These are phyloP conservation scores for Sordariomycetes sp. DNA, from an alignment of 2,329 filamentous ascomycete species.

Conservation along the genomic window DNA sequence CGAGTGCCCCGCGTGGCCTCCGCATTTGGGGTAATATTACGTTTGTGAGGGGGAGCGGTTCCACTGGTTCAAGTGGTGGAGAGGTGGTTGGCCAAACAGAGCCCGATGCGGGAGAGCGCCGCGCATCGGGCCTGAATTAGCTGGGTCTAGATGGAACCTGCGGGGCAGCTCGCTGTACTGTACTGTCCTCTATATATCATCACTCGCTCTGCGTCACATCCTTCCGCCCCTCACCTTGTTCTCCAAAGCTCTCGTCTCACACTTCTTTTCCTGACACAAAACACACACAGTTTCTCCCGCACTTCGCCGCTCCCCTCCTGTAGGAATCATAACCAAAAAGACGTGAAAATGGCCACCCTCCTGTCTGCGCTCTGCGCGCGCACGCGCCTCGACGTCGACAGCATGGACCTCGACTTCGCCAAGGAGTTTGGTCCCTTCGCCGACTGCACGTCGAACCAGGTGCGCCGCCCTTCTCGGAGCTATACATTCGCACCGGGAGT, in stretches of 20 bases:
- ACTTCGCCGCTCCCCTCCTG: neutral
- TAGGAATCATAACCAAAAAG: neutral
- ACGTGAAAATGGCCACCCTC: slow-evolving; percentile 7
- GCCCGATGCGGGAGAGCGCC: too few species aligned
- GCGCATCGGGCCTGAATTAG: too few species aligned
- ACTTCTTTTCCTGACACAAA: neutral
- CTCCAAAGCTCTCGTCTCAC: neutral
- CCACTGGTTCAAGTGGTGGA: too few species aligned
- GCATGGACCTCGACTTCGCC: slow-evolving; percentile 17
- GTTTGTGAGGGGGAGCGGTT: too few species aligned
- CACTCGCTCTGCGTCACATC: too few species aligned
- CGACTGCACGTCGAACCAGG: slow-evolving; percentile 25
- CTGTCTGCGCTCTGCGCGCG: slow-evolving; percentile 15
- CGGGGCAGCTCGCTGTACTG: too few species aligned
- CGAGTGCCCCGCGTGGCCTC: too few species aligned
- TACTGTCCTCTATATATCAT: too few species aligned
- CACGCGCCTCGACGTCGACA: slow-evolving; percentile 22
- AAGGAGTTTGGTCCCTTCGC: slow-evolving; percentile 21
- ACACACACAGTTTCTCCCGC: neutral
- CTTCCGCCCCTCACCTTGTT: neutral
- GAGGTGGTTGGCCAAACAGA: too few species aligned
- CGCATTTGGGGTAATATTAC: neutral
- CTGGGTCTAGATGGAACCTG: too few species aligned
- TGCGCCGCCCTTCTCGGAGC: neutral
- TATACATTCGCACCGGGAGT: neutral